These are phyloP conservation scores for Fagopyrum homotropicum DNA, from an alignment of 148 eudicot genomes.

Conservation along the genomic window DNA sequence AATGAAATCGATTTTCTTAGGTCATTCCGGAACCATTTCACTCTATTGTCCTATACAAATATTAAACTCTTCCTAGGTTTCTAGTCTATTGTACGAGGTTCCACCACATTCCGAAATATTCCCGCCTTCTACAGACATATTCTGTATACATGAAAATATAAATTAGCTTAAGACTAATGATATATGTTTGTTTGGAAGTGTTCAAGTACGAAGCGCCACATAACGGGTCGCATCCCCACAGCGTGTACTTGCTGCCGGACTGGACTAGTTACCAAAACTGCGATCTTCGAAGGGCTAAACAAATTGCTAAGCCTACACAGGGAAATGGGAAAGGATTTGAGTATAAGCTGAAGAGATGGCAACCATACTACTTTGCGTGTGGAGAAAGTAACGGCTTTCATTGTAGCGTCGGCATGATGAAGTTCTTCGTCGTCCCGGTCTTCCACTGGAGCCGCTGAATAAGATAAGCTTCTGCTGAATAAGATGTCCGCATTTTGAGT, in stretches of 20 bases:
- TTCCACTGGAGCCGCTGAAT: conserved; percentile 20
- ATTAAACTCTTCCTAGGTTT: no score
- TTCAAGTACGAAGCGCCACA: conserved; percentile 58
- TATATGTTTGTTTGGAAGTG: conserved; percentile 16
- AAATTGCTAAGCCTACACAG: conserved; percentile 29
- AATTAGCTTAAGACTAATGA: no score
- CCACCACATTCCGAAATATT: no score
- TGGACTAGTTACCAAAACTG: conserved; percentile 56
- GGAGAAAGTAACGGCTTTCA: conserved; percentile 63
- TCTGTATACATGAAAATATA: no score
- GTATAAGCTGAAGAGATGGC: conserved; percentile 48
- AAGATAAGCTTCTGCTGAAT: no score
- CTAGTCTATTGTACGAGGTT: no score
- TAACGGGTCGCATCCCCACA: conserved; percentile 43
- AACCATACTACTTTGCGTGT: conserved; percentile 65
- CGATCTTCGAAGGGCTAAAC: conserved; percentile 41
- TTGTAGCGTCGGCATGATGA: conserved; percentile 61
- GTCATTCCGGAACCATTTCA: no score
- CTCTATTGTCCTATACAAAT: no score
- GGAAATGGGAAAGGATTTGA: conserved; percentile 59
- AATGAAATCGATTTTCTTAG: no score
- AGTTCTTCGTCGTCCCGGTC: conserved; percentile 50
- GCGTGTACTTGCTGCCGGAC: conserved; percentile 58
- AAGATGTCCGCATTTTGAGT: no score
- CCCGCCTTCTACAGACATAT: no score